Evolutionary conservation across 164 flowering plant species (phyloP).

Genomic region (Houttuynia cordata): DNA sequence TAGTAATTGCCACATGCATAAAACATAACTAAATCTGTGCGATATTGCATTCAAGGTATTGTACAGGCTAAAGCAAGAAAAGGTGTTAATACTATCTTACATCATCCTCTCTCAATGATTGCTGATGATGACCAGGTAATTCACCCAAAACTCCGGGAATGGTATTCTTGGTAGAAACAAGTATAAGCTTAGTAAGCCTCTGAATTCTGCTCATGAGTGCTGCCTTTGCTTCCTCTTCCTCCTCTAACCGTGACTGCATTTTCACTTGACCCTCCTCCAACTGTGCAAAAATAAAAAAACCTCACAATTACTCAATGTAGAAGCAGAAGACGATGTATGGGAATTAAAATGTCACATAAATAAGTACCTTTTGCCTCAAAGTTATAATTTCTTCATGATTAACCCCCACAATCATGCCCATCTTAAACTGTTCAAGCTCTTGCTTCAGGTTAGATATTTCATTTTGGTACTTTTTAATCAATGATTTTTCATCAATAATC

Average conservation of each 20-base stretch:
- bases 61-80: background rate
- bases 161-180: conserved; percentile 85
- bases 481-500: conserved; percentile 97
- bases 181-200: conserved; percentile 89
- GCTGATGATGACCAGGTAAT: conserved; percentile 46
- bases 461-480: conserved; percentile 93
- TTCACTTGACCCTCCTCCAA: conserved; percentile 96
- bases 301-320: background rate
- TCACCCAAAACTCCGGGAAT: conserved; percentile 65
- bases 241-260: conserved; percentile 97
- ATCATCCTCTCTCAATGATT: conserved; percentile 63
- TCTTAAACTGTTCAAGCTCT: conserved; percentile 88
- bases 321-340: background rate
- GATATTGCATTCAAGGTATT: too few species aligned
- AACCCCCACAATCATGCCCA: conserved; percentile 72
- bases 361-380: conserved; percentile 72
- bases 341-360: background rate
- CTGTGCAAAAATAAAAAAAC: conserved; percentile 24
- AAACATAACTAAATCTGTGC: too few species aligned
- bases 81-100: conserved; percentile 26
- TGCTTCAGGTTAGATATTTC: conserved; percentile 76
- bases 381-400: conserved; percentile 76
- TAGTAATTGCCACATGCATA: background rate
- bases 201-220: conserved; percentile 99
- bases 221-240: conserved; percentile 98